phyloP scores from a whole-genome alignment of 768 basidiomycete species.

The Boletellus emodensis region DNA sequence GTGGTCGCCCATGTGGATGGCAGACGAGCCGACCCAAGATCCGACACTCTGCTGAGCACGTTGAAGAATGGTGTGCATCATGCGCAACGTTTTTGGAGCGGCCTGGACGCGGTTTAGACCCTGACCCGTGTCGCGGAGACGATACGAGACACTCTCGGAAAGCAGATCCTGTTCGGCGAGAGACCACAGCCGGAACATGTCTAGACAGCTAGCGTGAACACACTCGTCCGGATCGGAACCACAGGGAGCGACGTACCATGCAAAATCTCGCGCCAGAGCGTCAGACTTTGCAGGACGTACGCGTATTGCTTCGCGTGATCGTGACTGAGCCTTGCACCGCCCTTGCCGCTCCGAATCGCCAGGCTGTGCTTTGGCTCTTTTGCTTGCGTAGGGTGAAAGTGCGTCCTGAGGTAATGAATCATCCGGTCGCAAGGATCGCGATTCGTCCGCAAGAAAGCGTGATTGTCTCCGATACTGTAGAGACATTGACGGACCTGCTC shows the following conservation, averaged over 20 bases:
- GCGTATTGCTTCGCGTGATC: slow-evolving; percentile 84
- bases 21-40: slow-evolving; percentile 80
- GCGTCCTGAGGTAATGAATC: slow-evolving; percentile 70
- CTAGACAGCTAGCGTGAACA: slow-evolving; percentile 33
- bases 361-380: slow-evolving; percentile 63
- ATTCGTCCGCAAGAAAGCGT: slow-evolving; percentile 81
- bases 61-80: slow-evolving; percentile 85
- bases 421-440: slow-evolving; percentile 86
- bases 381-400: slow-evolving; percentile 72
- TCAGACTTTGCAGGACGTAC: slow-evolving; percentile 82
- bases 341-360: slow-evolving; percentile 77
- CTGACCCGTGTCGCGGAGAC: slow-evolving; percentile 84
- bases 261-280: slow-evolving; percentile 81
- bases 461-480: slow-evolving; percentile 88
- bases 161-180: slow-evolving; percentile 78
- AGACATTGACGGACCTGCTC: slow-evolving; percentile 74
- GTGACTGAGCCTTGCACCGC: slow-evolving; percentile 77
- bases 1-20: slow-evolving; percentile 88
- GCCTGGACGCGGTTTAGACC: slow-evolving; percentile 88
- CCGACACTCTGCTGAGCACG: slow-evolving; percentile 80
- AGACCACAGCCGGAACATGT: slow-evolving; percentile 87
- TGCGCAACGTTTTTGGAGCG: slow-evolving; percentile 82
- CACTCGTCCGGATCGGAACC: background rate
- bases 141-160: slow-evolving; percentile 70
- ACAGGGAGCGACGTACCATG: slow-evolving; percentile 49